Conservation (phyloP, 2,329 filamentous ascomycete genomes). For the Diatrype stigma region DNA sequence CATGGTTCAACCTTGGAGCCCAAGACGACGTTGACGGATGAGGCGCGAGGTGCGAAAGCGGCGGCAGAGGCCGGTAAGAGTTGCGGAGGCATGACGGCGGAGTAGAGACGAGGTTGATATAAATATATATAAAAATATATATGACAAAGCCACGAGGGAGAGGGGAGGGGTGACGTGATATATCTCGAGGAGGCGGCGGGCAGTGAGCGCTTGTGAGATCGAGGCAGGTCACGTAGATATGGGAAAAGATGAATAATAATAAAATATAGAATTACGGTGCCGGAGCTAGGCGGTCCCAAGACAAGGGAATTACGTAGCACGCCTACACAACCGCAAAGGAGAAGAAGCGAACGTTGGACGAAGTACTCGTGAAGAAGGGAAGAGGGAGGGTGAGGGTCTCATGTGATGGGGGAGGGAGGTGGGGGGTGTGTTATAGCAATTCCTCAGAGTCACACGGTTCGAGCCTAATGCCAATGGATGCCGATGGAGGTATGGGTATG, state of each 20-base stretch:
- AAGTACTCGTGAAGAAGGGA: constrained; percentile 51
- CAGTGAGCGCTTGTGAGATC: constrained; percentile 17
- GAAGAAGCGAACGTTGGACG: constrained; percentile 56
- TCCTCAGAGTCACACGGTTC: constrained; percentile 3
- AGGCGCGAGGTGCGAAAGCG: constrained; percentile 86
- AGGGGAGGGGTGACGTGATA: constrained; percentile 22
- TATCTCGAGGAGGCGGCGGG: constrained; percentile 25
- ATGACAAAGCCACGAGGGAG: constrained; percentile 12
- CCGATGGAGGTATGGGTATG: no score
- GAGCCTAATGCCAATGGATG: background rate
- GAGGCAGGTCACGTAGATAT: constrained; percentile 24
- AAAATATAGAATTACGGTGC: constrained; percentile 37
- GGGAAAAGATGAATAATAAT: constrained; percentile 37
- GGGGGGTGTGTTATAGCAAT: constrained; percentile 44
- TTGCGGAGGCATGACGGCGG: constrained; percentile 76
- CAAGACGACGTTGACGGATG: constrained; percentile 91
- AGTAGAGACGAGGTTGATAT: background rate
- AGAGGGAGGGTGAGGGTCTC: constrained; percentile 40
- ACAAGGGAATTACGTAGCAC: constrained; percentile 57
- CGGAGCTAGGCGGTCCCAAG: constrained; percentile 52
- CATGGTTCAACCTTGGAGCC: constrained; percentile 90
- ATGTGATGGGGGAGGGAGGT: constrained; percentile 39
- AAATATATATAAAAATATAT: constrained; percentile 12
- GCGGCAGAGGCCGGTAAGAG: constrained; percentile 92
- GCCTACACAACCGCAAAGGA: constrained; percentile 54